Conservation (phyloP, 1,284 basidiomycete genomes). For the Xanthoconium separans region DNA sequence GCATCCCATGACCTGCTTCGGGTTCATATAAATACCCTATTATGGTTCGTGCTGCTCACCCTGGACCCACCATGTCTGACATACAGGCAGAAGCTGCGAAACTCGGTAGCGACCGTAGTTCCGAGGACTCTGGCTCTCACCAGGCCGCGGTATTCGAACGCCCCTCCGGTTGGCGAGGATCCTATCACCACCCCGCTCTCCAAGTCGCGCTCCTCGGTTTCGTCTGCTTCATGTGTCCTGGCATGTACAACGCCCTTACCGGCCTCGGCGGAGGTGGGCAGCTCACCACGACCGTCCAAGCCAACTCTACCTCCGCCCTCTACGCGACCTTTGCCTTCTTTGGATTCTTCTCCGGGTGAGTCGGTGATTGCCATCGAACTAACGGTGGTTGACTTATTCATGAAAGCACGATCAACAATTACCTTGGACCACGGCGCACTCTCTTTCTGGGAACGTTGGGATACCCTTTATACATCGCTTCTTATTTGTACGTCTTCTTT, state of each 20-base stretch:
- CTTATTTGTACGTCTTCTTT: conserved; percentile 40
- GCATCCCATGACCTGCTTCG: background rate
- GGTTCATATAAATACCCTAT: conserved; percentile 9
- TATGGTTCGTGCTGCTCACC: background rate
- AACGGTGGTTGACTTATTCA: background rate
- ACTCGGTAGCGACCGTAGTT: conserved; percentile 4
- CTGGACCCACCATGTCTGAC: conserved; percentile 17
- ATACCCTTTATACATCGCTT: conserved; percentile 56
- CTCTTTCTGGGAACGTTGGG: conserved; percentile 53
- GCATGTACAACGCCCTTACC: conserved; percentile 34
- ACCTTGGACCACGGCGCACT: conserved; percentile 53
- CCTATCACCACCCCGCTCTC: conserved; percentile 35
- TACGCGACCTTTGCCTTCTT: conserved; percentile 48
- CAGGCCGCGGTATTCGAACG: conserved; percentile 26
- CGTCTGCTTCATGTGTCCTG: conserved; percentile 42
- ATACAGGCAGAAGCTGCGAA: conserved; percentile 15
- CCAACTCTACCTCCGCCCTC: conserved; percentile 40
- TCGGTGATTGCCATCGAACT: background rate
- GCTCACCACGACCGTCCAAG: conserved; percentile 31
- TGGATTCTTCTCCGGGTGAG: conserved; percentile 47
- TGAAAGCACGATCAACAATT: conserved; percentile 48
- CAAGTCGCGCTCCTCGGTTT: conserved; percentile 38
- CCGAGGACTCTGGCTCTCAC: conserved; percentile 13
- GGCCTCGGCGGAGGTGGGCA: conserved; percentile 43
- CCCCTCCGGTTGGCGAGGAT: conserved; percentile 29